phyloP scores from a whole-genome alignment of 2,329 filamentous ascomycete genomes.

The Zymoseptoria pseudotritici region DNA sequence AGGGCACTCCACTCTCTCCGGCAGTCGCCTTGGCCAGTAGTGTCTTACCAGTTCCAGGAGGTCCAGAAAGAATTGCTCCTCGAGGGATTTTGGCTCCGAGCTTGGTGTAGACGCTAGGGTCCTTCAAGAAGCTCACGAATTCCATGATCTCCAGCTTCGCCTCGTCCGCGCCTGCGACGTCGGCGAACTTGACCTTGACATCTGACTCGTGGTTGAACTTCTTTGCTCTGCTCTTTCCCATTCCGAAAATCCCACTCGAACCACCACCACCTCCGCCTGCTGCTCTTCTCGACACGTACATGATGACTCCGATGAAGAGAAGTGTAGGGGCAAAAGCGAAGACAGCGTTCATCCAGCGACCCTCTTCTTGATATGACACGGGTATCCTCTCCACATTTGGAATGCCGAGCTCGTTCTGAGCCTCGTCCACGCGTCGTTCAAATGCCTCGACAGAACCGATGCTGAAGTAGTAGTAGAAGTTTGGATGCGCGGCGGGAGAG shows the following conservation, averaged over 20 bases:
- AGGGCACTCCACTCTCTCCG: constrained; percentile 91
- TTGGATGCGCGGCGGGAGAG: constrained; percentile 58
- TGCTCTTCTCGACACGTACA: constrained; percentile 72
- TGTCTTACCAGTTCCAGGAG: constrained; percentile 96
- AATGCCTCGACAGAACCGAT: constrained; percentile 94
- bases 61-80: constrained; percentile 93
- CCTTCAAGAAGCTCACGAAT: constrained; percentile 94
- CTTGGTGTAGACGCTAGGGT: constrained; percentile 84
- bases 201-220: constrained; percentile 96
- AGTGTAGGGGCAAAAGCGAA: constrained; percentile 81
- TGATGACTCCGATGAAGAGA: constrained; percentile 73
- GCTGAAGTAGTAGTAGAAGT: constrained; percentile 84
- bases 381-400: constrained; percentile 84
- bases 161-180: constrained; percentile 97
- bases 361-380: constrained; percentile 75
- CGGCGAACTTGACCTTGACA: constrained; percentile 92
- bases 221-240: constrained; percentile 92
- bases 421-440: constrained; percentile 78
- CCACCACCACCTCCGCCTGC: constrained; percentile 54
- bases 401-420: constrained; percentile 80
- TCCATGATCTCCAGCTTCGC: constrained; percentile 99
- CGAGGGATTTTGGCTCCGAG: constrained; percentile 96
- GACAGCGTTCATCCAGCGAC: constrained; percentile 63
- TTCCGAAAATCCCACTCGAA: constrained; percentile 79
- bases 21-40: constrained; percentile 94